These are phyloP conservation scores for Leptosphaerulina australis DNA, from an alignment of 2,329 filamentous ascomycete genomes.

Conservation along the genomic window DNA sequence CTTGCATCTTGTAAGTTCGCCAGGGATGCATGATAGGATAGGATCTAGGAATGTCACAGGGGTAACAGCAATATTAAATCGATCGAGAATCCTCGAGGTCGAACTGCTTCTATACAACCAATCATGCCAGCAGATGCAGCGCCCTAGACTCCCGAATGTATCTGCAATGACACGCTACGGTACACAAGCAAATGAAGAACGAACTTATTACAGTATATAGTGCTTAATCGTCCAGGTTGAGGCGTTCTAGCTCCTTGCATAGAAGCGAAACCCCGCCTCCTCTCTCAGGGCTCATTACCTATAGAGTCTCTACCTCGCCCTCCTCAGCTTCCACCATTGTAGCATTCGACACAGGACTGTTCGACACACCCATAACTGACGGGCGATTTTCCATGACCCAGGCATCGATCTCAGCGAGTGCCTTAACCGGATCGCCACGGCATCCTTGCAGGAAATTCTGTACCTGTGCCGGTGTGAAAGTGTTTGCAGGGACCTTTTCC, in stretches of 20 bases:
- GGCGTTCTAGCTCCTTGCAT: not conserved
- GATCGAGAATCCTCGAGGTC: no score
- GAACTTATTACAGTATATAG: not conserved
- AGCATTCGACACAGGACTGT: constrained; percentile 12
- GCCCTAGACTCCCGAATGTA: not conserved
- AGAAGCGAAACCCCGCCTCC: no score
- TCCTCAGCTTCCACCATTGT: constrained; percentile 16
- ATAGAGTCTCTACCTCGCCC: constrained; percentile 4
- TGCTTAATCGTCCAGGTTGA: not conserved
- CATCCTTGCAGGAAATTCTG: constrained; percentile 40
- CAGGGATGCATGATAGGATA: no score
- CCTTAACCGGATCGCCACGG: constrained; percentile 34
- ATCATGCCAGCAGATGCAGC: not conserved
- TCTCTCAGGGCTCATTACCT: not conserved
- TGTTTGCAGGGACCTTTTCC: constrained; percentile 33
- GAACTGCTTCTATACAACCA: no score
- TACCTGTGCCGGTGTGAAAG: constrained; percentile 42
- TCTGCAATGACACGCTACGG: not conserved
- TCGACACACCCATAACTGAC: not conserved
- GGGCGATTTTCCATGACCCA: constrained; percentile 29
- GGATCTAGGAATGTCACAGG: no score
- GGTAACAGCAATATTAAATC: no score
- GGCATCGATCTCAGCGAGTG: constrained; percentile 24
- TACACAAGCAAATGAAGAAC: not conserved
- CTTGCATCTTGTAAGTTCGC: no score